A percentile compares a stretch with the other conserved stretches of the same genome.
Evolutionary conservation across 1,139 yeast genomes (phyloP).

Genomic region (Kodamaea arcana): DNA sequence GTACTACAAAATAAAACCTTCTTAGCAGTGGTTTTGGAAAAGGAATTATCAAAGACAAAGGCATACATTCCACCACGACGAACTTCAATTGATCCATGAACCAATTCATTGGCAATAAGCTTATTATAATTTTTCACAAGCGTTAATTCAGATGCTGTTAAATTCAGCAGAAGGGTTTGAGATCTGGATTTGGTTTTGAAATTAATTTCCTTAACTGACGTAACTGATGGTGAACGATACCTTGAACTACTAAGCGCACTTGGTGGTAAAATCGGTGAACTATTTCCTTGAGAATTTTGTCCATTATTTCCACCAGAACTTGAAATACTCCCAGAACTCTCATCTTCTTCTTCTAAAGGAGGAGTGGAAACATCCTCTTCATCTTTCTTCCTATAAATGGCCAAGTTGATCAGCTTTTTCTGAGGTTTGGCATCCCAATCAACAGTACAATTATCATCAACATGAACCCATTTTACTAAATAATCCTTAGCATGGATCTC

Average conservation of each 20-base stretch:
- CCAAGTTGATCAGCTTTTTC: conserved; percentile 74
- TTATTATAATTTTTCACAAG: conserved; percentile 37
- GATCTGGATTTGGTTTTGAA: conserved; percentile 36
- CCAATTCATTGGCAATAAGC: conserved; percentile 52
- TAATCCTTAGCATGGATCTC: conserved; percentile 89
- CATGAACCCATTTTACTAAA: conserved; percentile 85
- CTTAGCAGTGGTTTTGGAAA: conserved; percentile 80
- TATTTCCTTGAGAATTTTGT: conserved; percentile 5
- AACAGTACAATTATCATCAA: conserved; percentile 60
- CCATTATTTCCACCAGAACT: conserved; percentile 1
- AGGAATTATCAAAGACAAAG: conserved; percentile 87
- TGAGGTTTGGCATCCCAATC: conserved; percentile 82
- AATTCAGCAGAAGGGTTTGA: conserved; percentile 29
- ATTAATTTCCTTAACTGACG: conserved; percentile 31
- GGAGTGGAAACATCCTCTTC: conserved; percentile 1
- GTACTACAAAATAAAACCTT: conserved; percentile 67
- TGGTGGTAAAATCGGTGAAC: conserved; percentile 2
- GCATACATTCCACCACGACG: conserved; percentile 68
- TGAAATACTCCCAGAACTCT: background rate
- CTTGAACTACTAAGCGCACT: conserved; percentile 10
- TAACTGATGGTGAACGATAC: conserved; percentile 31
- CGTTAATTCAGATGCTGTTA: conserved; percentile 35
- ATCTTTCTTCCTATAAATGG: conserved; percentile 47
- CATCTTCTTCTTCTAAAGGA: background rate
- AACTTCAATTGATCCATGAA: conserved; percentile 60